Percentiles rank a stretch among this genome's conserved stretches.
Conservation (phyloP, 2,329 filamentous ascomycete genomes). For the Endocalyx cinctus region DNA sequence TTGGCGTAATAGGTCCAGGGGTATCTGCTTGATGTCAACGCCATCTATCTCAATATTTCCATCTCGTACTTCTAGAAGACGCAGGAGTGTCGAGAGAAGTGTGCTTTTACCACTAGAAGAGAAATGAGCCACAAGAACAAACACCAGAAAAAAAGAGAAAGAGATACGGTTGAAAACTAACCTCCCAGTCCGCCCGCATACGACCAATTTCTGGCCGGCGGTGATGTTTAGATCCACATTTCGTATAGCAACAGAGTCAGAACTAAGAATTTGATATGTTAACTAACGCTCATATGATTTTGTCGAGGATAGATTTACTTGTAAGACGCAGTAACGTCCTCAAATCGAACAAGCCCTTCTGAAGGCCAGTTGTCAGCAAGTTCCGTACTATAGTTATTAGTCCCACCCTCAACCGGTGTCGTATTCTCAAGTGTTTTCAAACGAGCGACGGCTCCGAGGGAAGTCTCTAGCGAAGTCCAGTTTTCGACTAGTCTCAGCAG, state of each 20-base stretch:
- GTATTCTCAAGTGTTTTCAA: neutral
- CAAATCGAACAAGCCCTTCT: slow-evolving; percentile 20
- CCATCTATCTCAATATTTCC: slow-evolving; percentile 25
- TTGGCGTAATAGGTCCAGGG: slow-evolving; percentile 18
- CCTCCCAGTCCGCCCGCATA: slow-evolving; percentile 51
- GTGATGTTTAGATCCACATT: slow-evolving; percentile 22
- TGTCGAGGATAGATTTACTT: slow-evolving; percentile 11
- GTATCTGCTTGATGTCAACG: slow-evolving; percentile 19
- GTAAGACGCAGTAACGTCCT: slow-evolving; percentile 25
- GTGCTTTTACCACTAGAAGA: slow-evolving; percentile 33
- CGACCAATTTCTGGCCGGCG: slow-evolving; percentile 43
- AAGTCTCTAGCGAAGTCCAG: slow-evolving; percentile 32
- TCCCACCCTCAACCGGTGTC: too few relatives aligned
- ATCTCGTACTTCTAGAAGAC: slow-evolving; percentile 20
- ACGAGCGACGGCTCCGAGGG: slow-evolving; percentile 21
- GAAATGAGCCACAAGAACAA: neutral
- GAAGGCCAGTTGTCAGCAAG: slow-evolving; percentile 23
- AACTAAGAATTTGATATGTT: slow-evolving; percentile 3
- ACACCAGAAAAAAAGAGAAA: neutral
- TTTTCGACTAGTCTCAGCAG: slow-evolving; percentile 27
- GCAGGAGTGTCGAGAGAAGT: slow-evolving; percentile 12
- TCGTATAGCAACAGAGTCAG: slow-evolving; percentile 17
- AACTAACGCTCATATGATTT: neutral
- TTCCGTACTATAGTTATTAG: too few relatives aligned
- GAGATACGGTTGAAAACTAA: slow-evolving; percentile 12